Base-by-base conservation (phyloP, 2,329 filamentous ascomycete genomes). In the Calonectria henricotiae region DNA sequence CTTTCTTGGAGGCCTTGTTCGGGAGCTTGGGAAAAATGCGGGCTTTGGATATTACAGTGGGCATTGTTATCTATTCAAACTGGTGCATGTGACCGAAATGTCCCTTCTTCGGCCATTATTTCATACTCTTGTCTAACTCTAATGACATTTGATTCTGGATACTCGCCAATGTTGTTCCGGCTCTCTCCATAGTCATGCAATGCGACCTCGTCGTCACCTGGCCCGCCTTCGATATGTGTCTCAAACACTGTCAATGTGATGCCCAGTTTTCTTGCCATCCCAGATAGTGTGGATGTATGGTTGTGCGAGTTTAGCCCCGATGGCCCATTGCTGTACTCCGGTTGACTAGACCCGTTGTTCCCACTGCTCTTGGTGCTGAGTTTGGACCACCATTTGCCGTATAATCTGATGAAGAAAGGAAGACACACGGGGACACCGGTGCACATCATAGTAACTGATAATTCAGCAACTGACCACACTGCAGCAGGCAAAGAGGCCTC, bases 391-490 rank as follows among this genome's bases (percentile, higher is more conserved):
- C 55, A 44, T 61, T 61, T 61, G 4, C 39, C 55, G 17, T 61
- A 44, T 8, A 61, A 7, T 6, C 17, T n/a, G 4, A 41, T 13
- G 39, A 61, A 61, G 23, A 44, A 43, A 12, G 55, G 55, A 12
- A 41, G 39, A 23, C 55, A 61, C 11, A 61, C 55, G 15, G 55
- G 55, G 8, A 61, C 39, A 12, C 55, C 55, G 4, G 39, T 61
- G 11, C 55, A 61, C 37, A 61, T 44, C 55, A 61, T 61, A 3
- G 55, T 61, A 32, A 61, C 55, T 4, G 55, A 37, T 37, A 61
- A 44, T 32, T 61, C 55, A 20, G 55, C 55, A 30, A 61, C 32
- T 32, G 55, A 61, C 55, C 55, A 61, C 3, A 61, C 39, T 43
- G 39, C 55, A 30, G 39, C 55, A 23, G 55, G 37, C 3, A 61